phyloP scores from a whole-genome alignment of 2,329 filamentous ascomycete genomes.

The Zarea fungicola region DNA sequence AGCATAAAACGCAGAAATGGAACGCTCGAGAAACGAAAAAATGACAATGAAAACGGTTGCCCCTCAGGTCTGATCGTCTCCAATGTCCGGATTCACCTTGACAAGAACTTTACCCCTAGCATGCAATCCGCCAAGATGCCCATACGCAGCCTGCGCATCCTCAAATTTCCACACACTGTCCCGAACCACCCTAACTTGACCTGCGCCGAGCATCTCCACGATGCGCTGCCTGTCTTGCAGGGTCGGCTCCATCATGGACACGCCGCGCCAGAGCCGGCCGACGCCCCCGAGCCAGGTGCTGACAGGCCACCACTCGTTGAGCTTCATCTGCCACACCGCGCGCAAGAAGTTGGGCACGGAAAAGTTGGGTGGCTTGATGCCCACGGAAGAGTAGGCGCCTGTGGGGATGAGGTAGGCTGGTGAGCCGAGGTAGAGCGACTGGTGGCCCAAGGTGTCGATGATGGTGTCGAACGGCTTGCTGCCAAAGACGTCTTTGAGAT shows the following conservation, averaged over 20 bases:
- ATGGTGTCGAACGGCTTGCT: constrained; percentile 36
- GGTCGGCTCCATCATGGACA: constrained; percentile 30
- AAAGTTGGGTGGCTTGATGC: constrained; percentile 32
- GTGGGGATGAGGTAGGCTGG: constrained; percentile 33
- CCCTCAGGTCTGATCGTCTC: constrained; percentile 21
- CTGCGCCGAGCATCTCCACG: constrained; percentile 28
- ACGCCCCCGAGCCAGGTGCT: constrained; percentile 31
- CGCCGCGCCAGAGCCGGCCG: constrained; percentile 30
- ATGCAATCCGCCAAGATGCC: constrained; percentile 27
- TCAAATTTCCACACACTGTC: constrained; percentile 35
- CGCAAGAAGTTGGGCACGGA: constrained; percentile 25
- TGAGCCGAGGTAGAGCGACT: constrained; percentile 38
- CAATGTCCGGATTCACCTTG: constrained; percentile 23
- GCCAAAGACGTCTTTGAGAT: constrained; percentile 29
- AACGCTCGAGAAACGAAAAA: neutral
- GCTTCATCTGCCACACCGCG: constrained; percentile 30
- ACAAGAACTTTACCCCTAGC: constrained; percentile 36
- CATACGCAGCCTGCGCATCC: constrained; percentile 31
- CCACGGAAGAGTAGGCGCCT: constrained; percentile 37
- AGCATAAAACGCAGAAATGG: too few species aligned
- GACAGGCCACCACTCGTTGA: constrained; percentile 34
- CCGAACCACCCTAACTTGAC: constrained; percentile 29
- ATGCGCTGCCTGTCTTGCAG: constrained; percentile 28
- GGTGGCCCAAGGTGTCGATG: constrained; percentile 45
- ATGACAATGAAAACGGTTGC: neutral